A percentile compares a stretch with the other conserved stretches of the same genome.
phyloP scores from a whole-genome alignment of 495 filamentous ascomycete genomes.

The Neurospora intermedia region DNA sequence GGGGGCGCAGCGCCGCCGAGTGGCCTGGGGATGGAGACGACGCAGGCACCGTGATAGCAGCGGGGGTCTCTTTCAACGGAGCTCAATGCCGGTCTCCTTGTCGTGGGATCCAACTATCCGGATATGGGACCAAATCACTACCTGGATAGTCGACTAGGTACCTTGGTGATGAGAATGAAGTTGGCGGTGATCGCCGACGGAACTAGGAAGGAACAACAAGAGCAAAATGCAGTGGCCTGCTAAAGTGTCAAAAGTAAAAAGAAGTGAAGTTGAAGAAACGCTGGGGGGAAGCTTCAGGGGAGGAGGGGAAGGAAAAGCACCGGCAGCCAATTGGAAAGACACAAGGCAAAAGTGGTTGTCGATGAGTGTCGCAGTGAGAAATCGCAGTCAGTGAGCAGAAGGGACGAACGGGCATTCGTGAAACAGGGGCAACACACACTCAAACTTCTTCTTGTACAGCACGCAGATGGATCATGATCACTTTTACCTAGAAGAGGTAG shows the following conservation, averaged over 20 bases:
- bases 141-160: neutral
- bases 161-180: neutral
- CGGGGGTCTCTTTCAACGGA: neutral
- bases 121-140: neutral
- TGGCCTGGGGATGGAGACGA: neutral
- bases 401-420: neutral
- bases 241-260: neutral
- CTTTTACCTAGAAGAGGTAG: neutral
- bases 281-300: neutral
- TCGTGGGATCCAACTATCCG: neutral
- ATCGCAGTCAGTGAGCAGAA: neutral
- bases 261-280: neutral
- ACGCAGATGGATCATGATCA: neutral
- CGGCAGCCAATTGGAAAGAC: neutral
- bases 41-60: neutral
- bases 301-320: neutral
- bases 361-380: neutral
- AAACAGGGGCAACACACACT: neutral
- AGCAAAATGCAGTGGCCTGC: neutral
- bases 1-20: neutral
- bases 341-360: neutral
- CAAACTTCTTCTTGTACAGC: neutral
- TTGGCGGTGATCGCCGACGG: neutral
- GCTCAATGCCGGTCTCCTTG: neutral
- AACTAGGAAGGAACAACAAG: neutral